Evolutionary conservation across 1,139 yeast species (phyloP).

Genomic region (Blastobotrys proliferans): DNA sequence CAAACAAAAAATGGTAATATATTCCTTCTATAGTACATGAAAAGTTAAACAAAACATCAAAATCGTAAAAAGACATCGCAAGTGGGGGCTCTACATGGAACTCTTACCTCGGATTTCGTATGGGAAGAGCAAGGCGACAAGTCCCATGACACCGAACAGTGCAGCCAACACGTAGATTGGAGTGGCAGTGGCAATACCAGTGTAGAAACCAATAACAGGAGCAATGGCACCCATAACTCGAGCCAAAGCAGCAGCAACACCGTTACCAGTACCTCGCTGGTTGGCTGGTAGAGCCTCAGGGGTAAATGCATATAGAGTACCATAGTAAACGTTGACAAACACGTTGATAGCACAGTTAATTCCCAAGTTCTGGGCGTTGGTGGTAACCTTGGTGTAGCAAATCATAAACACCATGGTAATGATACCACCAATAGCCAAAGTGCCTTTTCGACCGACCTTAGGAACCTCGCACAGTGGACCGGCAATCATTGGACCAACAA

Average conservation of each 20-base stretch:
- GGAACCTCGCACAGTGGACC: constrained; percentile 43
- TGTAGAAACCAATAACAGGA: constrained; percentile 50
- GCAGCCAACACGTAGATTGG: constrained; percentile 62
- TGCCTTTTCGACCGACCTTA: constrained; percentile 51
- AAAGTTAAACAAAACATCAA: too few relatives aligned
- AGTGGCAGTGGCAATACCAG: constrained; percentile 41
- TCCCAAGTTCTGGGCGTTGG: constrained; percentile 49
- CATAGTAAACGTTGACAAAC: constrained; percentile 50
- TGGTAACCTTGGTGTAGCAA: constrained; percentile 54
- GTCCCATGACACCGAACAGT: constrained; percentile 42
- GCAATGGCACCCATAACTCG: constrained; percentile 49
- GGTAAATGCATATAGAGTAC: constrained; percentile 53
- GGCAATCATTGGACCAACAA: constrained; percentile 56
- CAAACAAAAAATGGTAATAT: too few relatives aligned
- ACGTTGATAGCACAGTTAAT: constrained; percentile 50
- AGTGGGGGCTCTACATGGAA: constrained; percentile 21
- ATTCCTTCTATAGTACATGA: background rate
- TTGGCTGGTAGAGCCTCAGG: constrained; percentile 57
- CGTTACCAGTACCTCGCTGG: constrained; percentile 55
- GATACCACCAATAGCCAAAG: constrained; percentile 52
- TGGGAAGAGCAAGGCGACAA: constrained; percentile 47
- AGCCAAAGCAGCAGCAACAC: constrained; percentile 45
- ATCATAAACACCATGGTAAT: constrained; percentile 52
- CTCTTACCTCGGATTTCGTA: constrained; percentile 37
- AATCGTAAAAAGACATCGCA: too few relatives aligned